These are phyloP conservation scores for Ochromonas danica DNA, from an alignment of 108 stramenopile genomes.

Conservation along the genomic window DNA sequence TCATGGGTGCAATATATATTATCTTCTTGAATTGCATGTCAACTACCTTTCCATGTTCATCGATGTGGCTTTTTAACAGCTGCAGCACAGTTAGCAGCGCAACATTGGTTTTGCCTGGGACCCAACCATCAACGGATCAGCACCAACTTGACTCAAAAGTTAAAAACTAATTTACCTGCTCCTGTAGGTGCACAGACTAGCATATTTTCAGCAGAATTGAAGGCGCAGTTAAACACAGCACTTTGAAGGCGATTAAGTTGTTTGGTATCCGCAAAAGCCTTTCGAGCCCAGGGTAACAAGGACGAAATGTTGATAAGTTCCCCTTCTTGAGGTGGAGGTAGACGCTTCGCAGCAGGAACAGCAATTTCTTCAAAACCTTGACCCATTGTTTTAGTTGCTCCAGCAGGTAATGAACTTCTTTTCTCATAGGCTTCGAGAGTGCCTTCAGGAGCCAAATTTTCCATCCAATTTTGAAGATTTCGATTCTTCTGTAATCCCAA, in stretches of 20 bases:
- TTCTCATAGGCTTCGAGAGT: slow-evolving; percentile 61
- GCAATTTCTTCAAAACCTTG: slow-evolving; percentile 53
- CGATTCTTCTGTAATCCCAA: slow-evolving; percentile 52
- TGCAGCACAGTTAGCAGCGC: slow-evolving; percentile 77
- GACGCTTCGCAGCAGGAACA: slow-evolving; percentile 43
- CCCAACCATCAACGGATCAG: too few species aligned
- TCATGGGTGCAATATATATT: slow-evolving; percentile 97
- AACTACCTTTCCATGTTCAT: slow-evolving; percentile 39
- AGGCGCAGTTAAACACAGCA: slow-evolving; percentile 83
- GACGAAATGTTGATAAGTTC: slow-evolving; percentile 45
- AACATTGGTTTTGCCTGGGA: slow-evolving; percentile 99
- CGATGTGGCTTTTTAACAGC: slow-evolving; percentile 48
- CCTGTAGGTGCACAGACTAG: slow-evolving; percentile 98
- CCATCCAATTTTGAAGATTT: slow-evolving; percentile 22
- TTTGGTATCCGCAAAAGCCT: slow-evolving; percentile 8
- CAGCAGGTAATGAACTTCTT: slow-evolving; percentile 40
- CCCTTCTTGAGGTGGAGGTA: background rate
- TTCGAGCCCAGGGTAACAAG: slow-evolving; percentile 51
- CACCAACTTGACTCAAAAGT: too few species aligned
- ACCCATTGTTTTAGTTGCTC: slow-evolving; percentile 41
- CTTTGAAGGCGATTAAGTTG: slow-evolving; percentile 23
- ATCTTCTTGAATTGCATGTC: slow-evolving; percentile 65
- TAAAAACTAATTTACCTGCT: too few species aligned
- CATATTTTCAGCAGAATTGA: slow-evolving; percentile 74
- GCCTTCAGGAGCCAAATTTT: slow-evolving; percentile 46